Percentiles rank a stretch among this genome's conserved stretches.
phyloP scores from a whole-genome alignment of 768 basidiomycete species.

The Tulasnella sp. region DNA sequence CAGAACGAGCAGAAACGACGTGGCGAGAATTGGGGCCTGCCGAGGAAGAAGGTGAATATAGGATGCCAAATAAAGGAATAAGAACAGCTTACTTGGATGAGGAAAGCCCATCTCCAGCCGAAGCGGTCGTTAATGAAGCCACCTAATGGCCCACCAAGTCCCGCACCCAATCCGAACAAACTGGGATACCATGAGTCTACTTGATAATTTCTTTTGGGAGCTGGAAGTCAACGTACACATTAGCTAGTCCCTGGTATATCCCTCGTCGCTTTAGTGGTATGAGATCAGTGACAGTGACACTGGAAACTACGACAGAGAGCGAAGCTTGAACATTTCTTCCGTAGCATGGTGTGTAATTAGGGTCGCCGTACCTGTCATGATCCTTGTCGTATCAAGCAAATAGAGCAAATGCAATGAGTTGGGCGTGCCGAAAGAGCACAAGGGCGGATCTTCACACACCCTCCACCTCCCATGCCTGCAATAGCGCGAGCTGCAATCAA shows the following conservation, averaged over 20 bases:
- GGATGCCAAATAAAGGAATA: slow-evolving; percentile 1
- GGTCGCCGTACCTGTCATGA: slow-evolving; percentile 59
- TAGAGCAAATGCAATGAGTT: too few relatives aligned
- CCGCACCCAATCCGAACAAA: slow-evolving; percentile 64
- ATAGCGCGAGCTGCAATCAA: slow-evolving; percentile 73
- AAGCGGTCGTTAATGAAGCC: slow-evolving; percentile 57
- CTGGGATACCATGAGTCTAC: slow-evolving; percentile 30
- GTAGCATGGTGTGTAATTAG: too few relatives aligned
- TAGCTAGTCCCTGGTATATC: slow-evolving; percentile 83
- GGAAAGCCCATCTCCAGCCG: slow-evolving; percentile 83
- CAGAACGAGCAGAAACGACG: slow-evolving; percentile 59
- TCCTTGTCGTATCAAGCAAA: slow-evolving; percentile 31
- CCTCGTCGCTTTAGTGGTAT: slow-evolving; percentile 50
- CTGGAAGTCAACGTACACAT: slow-evolving; percentile 45
- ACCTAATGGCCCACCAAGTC: slow-evolving; percentile 30
- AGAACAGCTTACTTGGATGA: slow-evolving; percentile 52
- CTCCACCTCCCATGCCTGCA: slow-evolving; percentile 88
- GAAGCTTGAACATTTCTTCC: neutral
- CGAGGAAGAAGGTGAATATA: neutral
- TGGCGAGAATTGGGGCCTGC: slow-evolving; percentile 64
- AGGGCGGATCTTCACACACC: slow-evolving; percentile 40
- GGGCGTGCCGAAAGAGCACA: neutral
- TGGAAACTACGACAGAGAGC: slow-evolving; percentile 45
- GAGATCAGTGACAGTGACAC: slow-evolving; percentile 75
- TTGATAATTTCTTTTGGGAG: neutral